phyloP scores from a whole-genome alignment of 129 eudicot species.

The Chrysanthemum lavandulifolium region DNA sequence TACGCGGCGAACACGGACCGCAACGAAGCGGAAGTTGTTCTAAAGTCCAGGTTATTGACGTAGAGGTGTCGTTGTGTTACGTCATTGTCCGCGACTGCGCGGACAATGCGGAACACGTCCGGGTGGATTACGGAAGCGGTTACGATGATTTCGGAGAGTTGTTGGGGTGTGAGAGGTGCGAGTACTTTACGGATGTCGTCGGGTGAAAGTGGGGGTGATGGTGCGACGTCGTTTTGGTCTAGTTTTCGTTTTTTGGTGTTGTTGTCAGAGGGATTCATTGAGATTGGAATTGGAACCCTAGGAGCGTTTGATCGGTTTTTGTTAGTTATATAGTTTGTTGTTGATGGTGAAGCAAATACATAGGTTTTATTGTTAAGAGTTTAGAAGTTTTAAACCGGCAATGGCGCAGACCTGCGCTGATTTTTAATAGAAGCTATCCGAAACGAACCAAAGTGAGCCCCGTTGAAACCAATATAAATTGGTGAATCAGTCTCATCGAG shows the following conservation, averaged over 20 bases:
- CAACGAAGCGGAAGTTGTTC: conserved; percentile 62
- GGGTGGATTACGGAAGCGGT: conserved; percentile 46
- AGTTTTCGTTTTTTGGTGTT: conserved; percentile 35
- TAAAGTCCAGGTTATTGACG: conserved; percentile 71
- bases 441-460: too few relatives aligned
- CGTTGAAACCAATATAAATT: too few relatives aligned
- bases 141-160: conserved; percentile 47
- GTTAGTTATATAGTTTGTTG: too few relatives aligned
- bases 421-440: too few relatives aligned
- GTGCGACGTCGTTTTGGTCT: conserved; percentile 41
- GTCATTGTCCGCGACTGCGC: conserved; percentile 51
- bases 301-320: too few relatives aligned
- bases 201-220: conserved; percentile 22
- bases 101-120: conserved; percentile 58
- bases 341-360: too few relatives aligned
- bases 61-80: conserved; percentile 61
- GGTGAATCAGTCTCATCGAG: too few relatives aligned
- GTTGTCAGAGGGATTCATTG: not conserved
- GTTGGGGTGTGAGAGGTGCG: conserved; percentile 51
- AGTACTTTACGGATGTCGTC: conserved; percentile 49
- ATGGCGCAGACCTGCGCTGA: too few relatives aligned
- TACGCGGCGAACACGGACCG: conserved; percentile 49
- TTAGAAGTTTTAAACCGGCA: too few relatives aligned
- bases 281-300: too few relatives aligned
- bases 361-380: too few relatives aligned